Conservation (phyloP, 176 grass and related monocot species). For the Phoenix roebelenii region DNA sequence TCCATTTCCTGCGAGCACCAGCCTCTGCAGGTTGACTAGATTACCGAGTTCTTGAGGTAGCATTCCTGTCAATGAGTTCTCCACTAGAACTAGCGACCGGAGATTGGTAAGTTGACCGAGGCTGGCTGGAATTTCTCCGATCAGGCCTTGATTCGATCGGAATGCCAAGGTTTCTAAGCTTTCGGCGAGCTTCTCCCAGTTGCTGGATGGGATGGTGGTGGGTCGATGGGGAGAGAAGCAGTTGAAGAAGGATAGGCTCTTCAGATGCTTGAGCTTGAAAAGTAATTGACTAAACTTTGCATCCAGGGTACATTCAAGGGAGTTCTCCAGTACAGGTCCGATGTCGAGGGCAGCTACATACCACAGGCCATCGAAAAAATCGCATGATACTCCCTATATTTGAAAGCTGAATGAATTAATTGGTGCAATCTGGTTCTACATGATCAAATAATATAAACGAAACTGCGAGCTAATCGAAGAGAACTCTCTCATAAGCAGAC, state of each 20-base stretch:
- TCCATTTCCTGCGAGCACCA: constrained; percentile 63
- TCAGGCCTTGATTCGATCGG: constrained; percentile 54
- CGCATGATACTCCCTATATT: constrained; percentile 92
- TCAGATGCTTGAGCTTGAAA: constrained; percentile 69
- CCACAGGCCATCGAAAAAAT: constrained; percentile 75
- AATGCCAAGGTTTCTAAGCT: constrained; percentile 65
- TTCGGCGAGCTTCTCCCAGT: constrained; percentile 53
- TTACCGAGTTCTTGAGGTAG: constrained; percentile 45
- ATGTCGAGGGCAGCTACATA: constrained; percentile 64
- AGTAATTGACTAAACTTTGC: constrained; percentile 51
- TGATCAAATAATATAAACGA: no score
- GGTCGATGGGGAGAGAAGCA: constrained; percentile 51
- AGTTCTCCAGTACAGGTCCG: constrained; percentile 85
- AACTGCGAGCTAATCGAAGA: no score
- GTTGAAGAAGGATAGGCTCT: constrained; percentile 54
- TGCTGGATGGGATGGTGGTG: constrained; percentile 25
- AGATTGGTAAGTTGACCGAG: constrained; percentile 52
- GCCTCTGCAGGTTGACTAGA: constrained; percentile 35
- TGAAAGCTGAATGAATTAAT: background rate
- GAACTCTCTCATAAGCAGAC: no score
- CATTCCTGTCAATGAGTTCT: constrained; percentile 48
- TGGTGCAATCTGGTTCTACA: no score
- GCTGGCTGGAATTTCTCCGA: constrained; percentile 31
- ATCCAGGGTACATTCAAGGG: constrained; percentile 43
- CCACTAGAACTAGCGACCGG: constrained; percentile 64